phyloP scores from a whole-genome alignment of 768 basidiomycete genomes.

The Scleroderma bovista region DNA sequence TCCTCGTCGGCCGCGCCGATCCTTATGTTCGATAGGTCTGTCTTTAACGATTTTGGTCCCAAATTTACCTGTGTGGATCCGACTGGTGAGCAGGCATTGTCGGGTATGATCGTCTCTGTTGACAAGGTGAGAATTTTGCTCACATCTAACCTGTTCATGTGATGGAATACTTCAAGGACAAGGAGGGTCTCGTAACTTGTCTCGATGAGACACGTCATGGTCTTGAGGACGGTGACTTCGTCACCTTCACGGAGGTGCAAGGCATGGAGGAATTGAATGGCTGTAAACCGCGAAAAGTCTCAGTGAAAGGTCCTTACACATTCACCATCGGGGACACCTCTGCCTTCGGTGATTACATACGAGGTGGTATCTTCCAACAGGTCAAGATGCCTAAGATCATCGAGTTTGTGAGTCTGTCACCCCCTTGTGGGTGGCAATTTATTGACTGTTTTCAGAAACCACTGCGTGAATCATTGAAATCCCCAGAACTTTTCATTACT shows the following conservation, averaged over 20 bases:
- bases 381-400: constrained; percentile 98
- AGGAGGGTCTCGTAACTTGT: constrained; percentile 92
- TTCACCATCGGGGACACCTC: constrained; percentile 94
- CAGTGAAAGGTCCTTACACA: constrained; percentile 96
- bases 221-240: constrained; percentile 97
- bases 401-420: constrained; percentile 67
- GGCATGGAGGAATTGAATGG: constrained; percentile 91
- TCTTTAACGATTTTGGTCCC: constrained; percentile 94
- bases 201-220: constrained; percentile 97
- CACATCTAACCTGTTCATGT: neutral
- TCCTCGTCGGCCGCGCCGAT: neutral
- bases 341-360: constrained; percentile 66
- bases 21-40: constrained; percentile 48
- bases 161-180: constrained; percentile 43
- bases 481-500: constrained; percentile 87
- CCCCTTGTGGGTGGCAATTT: neutral
- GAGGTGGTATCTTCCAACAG: constrained; percentile 94
- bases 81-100: constrained; percentile 93
- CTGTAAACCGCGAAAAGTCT: constrained; percentile 85
- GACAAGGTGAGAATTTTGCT: constrained; percentile 51
- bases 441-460: constrained; percentile 64
- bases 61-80: constrained; percentile 95
- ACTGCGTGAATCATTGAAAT: constrained; percentile 72
- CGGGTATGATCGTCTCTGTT: constrained; percentile 95
- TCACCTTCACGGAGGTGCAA: constrained; percentile 93